Conservation (phyloP, 805 yeast genomes). For the Wickerhamomyces queroliae region DNA sequence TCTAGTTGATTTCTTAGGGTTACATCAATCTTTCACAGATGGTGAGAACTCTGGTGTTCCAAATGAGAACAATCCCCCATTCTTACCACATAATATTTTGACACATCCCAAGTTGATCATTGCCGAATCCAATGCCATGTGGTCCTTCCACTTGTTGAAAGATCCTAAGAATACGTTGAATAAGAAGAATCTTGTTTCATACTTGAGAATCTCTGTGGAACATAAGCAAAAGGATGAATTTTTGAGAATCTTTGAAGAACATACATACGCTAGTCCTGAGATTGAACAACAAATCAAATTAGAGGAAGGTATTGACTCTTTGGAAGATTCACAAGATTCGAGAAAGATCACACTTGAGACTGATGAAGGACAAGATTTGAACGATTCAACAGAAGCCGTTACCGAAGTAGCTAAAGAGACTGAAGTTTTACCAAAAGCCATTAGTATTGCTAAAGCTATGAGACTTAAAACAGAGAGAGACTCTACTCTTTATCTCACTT, state of each 20-base stretch:
- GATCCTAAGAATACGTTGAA: slow-evolving; percentile 37
- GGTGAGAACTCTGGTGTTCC: slow-evolving; percentile 12
- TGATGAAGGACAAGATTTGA: too few relatives aligned
- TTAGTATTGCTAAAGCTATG: slow-evolving; percentile 3
- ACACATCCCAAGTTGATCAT: slow-evolving; percentile 37
- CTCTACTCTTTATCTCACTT: slow-evolving; percentile 12
- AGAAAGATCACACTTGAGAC: not conserved
- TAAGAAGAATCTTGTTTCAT: slow-evolving; percentile 40
- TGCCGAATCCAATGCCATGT: slow-evolving; percentile 74
- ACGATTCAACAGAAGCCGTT: not conserved
- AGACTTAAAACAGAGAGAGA: slow-evolving; percentile 14
- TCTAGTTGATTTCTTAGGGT: slow-evolving; percentile 31
- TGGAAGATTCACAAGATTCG: slow-evolving; percentile 9
- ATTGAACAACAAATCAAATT: slow-evolving; percentile 11
- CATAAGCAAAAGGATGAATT: slow-evolving; percentile 31
- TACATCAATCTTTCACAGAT: slow-evolving; percentile 13
- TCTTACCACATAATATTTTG: slow-evolving; percentile 54
- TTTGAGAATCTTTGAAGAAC: slow-evolving; percentile 27
- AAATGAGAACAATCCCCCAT: slow-evolving; percentile 44
- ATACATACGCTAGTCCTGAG: slow-evolving; percentile 27
- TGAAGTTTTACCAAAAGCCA: slow-evolving; percentile 8
- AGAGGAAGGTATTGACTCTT: slow-evolving; percentile 5
- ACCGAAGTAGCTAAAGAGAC: slow-evolving; percentile 17
- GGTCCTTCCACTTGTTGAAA: slow-evolving; percentile 46
- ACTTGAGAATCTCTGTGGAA: slow-evolving; percentile 40